Base-by-base conservation (phyloP, 2,329 filamentous ascomycete genomes). In the Colletotrichum endophyticum region DNA sequence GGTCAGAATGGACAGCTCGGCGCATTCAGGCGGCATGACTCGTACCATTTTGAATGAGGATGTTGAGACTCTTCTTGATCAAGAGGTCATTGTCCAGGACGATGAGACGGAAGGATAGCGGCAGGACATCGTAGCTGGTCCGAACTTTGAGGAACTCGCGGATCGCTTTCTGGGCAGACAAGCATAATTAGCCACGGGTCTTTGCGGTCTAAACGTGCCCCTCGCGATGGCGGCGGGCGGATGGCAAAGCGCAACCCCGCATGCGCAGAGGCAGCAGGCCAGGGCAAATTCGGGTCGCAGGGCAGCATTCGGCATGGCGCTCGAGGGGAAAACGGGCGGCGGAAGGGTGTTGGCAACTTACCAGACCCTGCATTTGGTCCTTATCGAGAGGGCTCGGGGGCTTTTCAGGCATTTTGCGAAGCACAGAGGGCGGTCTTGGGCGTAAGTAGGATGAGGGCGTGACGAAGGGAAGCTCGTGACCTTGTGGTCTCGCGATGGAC, bases 71-170 rank as follows among this genome's bases (percentile, higher is more conserved):
- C 90, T 99, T 98, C 88, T 98, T 98, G 81, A 99, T 98, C 72
- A 98, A 92, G 75, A 99, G 91, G 78, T 96, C 94, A 78, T 96
- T 99, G 86, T 99, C 98, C 84, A 99, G 95, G 79, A 98, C 92
- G 82, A 99, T 98, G 72, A 99, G 92, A 78, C 97, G 95, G 87
- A 98, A 99, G 80, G 96, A 98, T 77, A 99, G 92, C 22, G 97
- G 97, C 64, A 99, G 91, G 80, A 99, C 97, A 87, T 99, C 97
- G 89, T 99, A 99, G 85, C 96, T 98, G 44, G 95, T 99, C 83
- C 97, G 94, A 80, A 98, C 94, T 86, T 96, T 98, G 84, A 99
- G 93, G 87, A 99, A 99, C 81, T 98, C 95, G 86, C 97, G 95
- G 81, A 99, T 96, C 78, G 95, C 94, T 88, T 94, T 94, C 96